Evolutionary conservation across 352 stramenopile genomes (phyloP), one percentile per base, ranked within the genome.

Genomic region (Phytophthora podocarpi): DNA sequence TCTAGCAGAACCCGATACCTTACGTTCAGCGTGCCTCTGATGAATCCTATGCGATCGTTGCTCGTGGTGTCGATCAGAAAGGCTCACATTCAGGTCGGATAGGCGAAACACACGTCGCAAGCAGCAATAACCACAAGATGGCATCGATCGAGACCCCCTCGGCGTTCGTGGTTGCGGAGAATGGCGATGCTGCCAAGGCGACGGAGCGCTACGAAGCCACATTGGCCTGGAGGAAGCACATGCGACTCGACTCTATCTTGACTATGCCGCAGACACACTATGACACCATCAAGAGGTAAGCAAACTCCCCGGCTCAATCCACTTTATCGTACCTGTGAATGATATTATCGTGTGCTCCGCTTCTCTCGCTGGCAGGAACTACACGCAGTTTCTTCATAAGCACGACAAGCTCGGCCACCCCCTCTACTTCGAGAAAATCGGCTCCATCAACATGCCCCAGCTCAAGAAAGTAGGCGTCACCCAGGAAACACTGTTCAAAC

Each of bases 371-470:
- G 41, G 13, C 55, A 93, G 84, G 34, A 72, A 85, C 47, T 93
- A 93, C 75, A 84, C 80, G 20, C 85, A 95, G 43, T 90, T 64
- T 56, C 59, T 92, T 4, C 85, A 93, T 72, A 95, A 95, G 61
- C 74, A 74, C 8, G 83, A 93, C 74, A 91, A 90, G 43, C 61
- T 90, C 0, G 84, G 84, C 0, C 82, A 93, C 20, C 84, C 87
- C 0, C 67, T 95, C 6, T 96, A 92, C 70, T 86, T 87, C 31
- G 80, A 95, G 55, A 91, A 94, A 50, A 76, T 94, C 26, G 84
- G 80, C 13, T 79, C 63, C 8, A 95, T 96, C 59, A 90, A 95
- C 64, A 86, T 96, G 3, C 80, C 84, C 46, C 71, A 87, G 42
- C 68, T 97, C 5, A 82, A 89, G 64, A 87, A 89, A 41, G 72